These are phyloP conservation scores for Sarocladiaceae sp. DNA, from an alignment of 2,329 filamentous ascomycete genomes.

Conservation along the genomic window DNA sequence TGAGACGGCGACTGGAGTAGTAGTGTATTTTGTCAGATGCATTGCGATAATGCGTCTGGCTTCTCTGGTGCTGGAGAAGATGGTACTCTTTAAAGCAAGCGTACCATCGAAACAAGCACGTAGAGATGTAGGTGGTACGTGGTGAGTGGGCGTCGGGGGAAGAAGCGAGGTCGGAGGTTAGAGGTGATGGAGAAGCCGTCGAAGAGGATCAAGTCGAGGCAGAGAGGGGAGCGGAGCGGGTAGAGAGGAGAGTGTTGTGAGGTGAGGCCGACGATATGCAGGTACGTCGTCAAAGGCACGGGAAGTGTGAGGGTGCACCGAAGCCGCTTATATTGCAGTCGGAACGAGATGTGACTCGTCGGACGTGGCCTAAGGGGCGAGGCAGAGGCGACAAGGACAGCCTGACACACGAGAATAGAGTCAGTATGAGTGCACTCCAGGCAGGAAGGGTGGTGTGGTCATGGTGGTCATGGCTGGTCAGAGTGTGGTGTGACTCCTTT, in stretches of 20 bases:
- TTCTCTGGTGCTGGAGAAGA: slow-evolving; percentile 14
- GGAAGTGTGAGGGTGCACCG: slow-evolving; percentile 6
- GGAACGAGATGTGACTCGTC: slow-evolving; percentile 26
- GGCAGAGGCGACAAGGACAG: slow-evolving; percentile 21
- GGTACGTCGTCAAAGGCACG: slow-evolving; percentile 9
- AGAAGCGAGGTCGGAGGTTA: slow-evolving; percentile 18
- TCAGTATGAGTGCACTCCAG: slow-evolving; percentile 8
- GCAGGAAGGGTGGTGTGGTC: slow-evolving; percentile 12
- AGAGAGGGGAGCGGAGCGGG: slow-evolving; percentile 17
- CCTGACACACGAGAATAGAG: slow-evolving; percentile 13
- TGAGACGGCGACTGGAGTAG: slow-evolving; percentile 57
- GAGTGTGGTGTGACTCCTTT: slow-evolving; percentile 30
- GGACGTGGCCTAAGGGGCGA: slow-evolving; percentile 27
- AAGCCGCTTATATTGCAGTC: slow-evolving; percentile 21
- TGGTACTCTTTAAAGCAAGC: slow-evolving; percentile 24
- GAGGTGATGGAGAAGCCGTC: slow-evolving; percentile 12
- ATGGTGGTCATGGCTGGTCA: slow-evolving; percentile 21
- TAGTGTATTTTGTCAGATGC: slow-evolving; percentile 46
- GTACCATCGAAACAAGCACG: slow-evolving; percentile 26
- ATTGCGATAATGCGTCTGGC: slow-evolving; percentile 41
- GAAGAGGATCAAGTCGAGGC: slow-evolving; percentile 16
- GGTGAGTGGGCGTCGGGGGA: neutral
- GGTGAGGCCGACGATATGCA: slow-evolving; percentile 13
- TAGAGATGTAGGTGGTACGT: neutral
- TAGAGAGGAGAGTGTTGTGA: slow-evolving; percentile 15